Evolutionary conservation across 768 basidiomycete genomes (phyloP).

Genomic region (Strobilomyces dryophilus): DNA sequence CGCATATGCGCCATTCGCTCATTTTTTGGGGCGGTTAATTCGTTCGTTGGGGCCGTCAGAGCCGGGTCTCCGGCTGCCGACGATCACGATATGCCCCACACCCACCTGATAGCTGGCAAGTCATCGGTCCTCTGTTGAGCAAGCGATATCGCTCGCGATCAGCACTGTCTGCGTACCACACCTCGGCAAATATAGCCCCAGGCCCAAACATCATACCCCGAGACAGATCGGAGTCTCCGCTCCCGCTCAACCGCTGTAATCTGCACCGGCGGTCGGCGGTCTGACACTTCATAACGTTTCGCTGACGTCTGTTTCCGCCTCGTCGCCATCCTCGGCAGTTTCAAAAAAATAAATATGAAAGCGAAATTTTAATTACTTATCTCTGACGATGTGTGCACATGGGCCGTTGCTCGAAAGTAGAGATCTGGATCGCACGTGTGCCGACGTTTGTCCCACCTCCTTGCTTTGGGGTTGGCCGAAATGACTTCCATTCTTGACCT

Average conservation of each 20-base stretch:
- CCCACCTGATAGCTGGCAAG: not conserved
- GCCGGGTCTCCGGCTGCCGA: not conserved
- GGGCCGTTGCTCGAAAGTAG: not conserved
- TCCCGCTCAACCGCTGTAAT: not conserved
- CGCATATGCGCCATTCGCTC: slow-evolving; percentile 7
- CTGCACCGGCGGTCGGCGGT: slow-evolving; percentile 1
- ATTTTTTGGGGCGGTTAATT: not conserved
- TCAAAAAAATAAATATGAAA: not conserved
- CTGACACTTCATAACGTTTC: not conserved
- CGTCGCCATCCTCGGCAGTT: slow-evolving; percentile 10
- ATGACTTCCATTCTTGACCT: not conserved
- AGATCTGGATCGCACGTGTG: slow-evolving; percentile 2
- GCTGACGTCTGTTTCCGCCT: slow-evolving; percentile 1
- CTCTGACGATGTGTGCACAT: not conserved
- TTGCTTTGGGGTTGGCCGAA: not conserved
- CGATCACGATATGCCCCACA: not conserved
- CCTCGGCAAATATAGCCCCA: not conserved
- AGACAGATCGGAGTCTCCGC: not conserved
- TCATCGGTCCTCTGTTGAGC: not conserved
- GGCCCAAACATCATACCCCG: not conserved
- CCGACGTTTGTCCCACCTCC: not conserved
- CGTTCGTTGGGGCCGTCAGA: not conserved
- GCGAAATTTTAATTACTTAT: not conserved
- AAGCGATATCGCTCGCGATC: not conserved
- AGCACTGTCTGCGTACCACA: not conserved